Evolutionary conservation across 1,139 yeast species (phyloP).

Genomic region (Pichia sp.): DNA sequence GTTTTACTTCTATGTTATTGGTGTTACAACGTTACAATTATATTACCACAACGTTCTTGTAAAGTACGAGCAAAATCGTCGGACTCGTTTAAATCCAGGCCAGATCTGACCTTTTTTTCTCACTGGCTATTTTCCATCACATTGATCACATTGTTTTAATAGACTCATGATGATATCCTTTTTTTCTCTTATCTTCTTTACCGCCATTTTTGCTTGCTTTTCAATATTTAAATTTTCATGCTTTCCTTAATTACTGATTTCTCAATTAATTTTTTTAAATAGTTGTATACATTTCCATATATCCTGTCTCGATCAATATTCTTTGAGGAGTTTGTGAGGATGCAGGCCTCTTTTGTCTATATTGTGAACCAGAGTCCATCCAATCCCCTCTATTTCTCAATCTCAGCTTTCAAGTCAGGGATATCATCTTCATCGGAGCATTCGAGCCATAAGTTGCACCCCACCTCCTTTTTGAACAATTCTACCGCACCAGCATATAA

Average conservation of each 20-base stretch:
- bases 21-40: constrained; percentile 45
- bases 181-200: background rate
- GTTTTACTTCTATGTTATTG: constrained; percentile 56
- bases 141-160: no score
- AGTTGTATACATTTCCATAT: background rate
- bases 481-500: constrained; percentile 88
- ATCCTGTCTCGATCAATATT: background rate
- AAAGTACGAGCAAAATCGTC: constrained; percentile 34
- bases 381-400: constrained; percentile 18
- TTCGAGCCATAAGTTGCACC: constrained; percentile 55
- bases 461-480: constrained; percentile 69
- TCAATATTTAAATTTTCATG: background rate
- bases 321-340: background rate
- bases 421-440: constrained; percentile 61
- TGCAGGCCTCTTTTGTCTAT: background rate
- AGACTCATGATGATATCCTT: no score
- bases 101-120: background rate
- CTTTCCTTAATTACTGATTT: background rate
- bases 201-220: background rate
- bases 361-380: background rate
- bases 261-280: background rate
- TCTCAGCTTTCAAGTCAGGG: constrained; percentile 41
- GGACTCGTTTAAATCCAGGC: constrained; percentile 15
- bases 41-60: constrained; percentile 50
- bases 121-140: no score